A percentile compares a stretch with the other conserved stretches of the same genome.
phyloP scores from a whole-genome alignment of 2,329 filamentous ascomycete genomes.

The Alternaria brassicicola region DNA sequence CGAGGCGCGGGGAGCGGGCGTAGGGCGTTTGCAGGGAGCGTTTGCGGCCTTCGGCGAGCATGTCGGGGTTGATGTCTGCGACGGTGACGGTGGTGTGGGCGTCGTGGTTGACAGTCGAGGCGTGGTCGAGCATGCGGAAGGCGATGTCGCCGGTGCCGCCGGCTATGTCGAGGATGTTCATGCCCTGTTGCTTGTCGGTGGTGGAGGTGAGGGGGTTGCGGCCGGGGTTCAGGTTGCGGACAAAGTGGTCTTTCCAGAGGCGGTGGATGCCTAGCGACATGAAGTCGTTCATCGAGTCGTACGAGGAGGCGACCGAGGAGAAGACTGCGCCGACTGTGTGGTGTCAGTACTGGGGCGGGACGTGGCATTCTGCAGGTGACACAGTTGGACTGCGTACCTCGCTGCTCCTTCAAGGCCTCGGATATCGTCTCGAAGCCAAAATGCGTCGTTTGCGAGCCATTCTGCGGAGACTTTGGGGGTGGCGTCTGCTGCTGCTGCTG shows the following conservation, averaged over 20 bases:
- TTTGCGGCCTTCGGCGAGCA: slow-evolving; percentile 87
- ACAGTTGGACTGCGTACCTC: slow-evolving; percentile 53
- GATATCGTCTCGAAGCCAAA: slow-evolving; percentile 89
- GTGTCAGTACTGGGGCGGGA: too few relatives aligned
- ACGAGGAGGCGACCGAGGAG: slow-evolving; percentile 90
- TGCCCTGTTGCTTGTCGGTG: slow-evolving; percentile 51
- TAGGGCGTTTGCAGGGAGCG: slow-evolving; percentile 71
- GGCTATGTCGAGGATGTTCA: slow-evolving; percentile 90
- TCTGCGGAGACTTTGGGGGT: slow-evolving; percentile 49
- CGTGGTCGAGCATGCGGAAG: slow-evolving; percentile 91
- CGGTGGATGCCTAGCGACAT: slow-evolving; percentile 98
- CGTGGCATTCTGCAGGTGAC: not conserved
- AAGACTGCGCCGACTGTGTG: slow-evolving; percentile 80
- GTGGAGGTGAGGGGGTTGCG: slow-evolving; percentile 56
- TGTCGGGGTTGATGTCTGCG: slow-evolving; percentile 93
- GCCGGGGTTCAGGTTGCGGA: slow-evolving; percentile 87
- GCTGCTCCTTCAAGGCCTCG: slow-evolving; percentile 76
- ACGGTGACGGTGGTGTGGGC: slow-evolving; percentile 83
- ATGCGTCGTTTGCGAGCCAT: slow-evolving; percentile 70
- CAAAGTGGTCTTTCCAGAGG: slow-evolving; percentile 97
- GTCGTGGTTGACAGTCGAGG: slow-evolving; percentile 80
- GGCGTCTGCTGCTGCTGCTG: slow-evolving; percentile 49
- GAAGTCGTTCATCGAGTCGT: slow-evolving; percentile 98
- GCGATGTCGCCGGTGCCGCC: slow-evolving; percentile 98
- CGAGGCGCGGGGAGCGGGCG: slow-evolving; percentile 60